phyloP scores from a whole-genome alignment of 305 asterid genomes.

The Fraxinus dipetala region DNA sequence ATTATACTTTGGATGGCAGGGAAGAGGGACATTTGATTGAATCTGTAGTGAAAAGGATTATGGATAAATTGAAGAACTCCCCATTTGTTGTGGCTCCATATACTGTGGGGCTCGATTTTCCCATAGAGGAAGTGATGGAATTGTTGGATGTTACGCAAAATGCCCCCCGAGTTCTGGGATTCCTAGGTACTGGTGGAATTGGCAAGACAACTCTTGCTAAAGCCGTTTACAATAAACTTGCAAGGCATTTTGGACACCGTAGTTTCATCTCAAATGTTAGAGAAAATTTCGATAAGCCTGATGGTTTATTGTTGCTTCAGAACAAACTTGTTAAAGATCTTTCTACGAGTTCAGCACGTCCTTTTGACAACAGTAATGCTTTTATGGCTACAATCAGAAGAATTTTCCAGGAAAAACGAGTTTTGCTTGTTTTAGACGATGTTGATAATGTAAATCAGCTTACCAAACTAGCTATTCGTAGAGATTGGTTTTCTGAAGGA shows the following conservation, averaged over 20 bases:
- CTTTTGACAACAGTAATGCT: neutral
- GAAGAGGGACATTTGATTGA: slow-evolving; percentile 25
- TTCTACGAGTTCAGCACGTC: neutral
- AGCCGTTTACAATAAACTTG: slow-evolving; percentile 28
- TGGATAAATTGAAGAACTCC: slow-evolving; percentile 26
- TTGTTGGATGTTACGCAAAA: slow-evolving; percentile 19
- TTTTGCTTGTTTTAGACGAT: slow-evolving; percentile 34
- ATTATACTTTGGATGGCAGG: slow-evolving; percentile 2
- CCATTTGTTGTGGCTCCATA: slow-evolving; percentile 31
- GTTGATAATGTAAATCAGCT: slow-evolving; percentile 26
- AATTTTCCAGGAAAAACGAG: slow-evolving; percentile 12
- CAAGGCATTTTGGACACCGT: slow-evolving; percentile 17
- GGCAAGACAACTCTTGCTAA: slow-evolving; percentile 35
- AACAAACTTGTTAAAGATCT: slow-evolving; percentile 25
- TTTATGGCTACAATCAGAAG: slow-evolving; percentile 10
- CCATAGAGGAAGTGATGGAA: slow-evolving; percentile 14
- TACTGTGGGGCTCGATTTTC: slow-evolving; percentile 28
- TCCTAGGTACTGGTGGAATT: slow-evolving; percentile 33
- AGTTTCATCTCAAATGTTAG: slow-evolving; percentile 30
- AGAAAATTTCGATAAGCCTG: slow-evolving; percentile 11
- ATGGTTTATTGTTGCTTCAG: slow-evolving; percentile 25
- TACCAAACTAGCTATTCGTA: slow-evolving; percentile 9
- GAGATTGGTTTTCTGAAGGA: slow-evolving; percentile 32
- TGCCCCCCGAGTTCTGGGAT: slow-evolving; percentile 23
- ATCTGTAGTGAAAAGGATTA: slow-evolving; percentile 12